These are phyloP conservation scores for Prunus mira DNA, from an alignment of 306 rosid species.

Conservation along the genomic window DNA sequence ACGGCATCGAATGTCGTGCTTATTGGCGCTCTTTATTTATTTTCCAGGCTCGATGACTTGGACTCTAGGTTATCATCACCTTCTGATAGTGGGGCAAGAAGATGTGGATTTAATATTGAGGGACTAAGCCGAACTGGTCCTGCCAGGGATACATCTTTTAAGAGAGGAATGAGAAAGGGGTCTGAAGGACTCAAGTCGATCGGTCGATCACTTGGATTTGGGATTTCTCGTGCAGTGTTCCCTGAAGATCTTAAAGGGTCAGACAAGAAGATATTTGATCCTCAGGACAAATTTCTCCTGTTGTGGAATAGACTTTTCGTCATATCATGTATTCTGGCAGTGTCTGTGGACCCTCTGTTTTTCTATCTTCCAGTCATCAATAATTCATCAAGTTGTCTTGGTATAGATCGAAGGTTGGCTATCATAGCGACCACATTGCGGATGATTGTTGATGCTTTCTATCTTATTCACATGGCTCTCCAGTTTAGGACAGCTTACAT, in stretches of 20 bases:
- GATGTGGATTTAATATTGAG: conserved; percentile 65
- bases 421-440: conserved; percentile 78
- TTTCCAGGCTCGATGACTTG: conserved; percentile 76
- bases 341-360: conserved; percentile 91
- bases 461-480: conserved; percentile 91
- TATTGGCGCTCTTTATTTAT: conserved; percentile 20
- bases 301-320: conserved; percentile 80
- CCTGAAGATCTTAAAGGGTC: conserved; percentile 92
- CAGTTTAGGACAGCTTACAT: conserved; percentile 94
- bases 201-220: conserved; percentile 83
- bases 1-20: conserved; percentile 18
- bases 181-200: conserved; percentile 92
- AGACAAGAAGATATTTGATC: conserved; percentile 90
- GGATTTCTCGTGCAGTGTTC: conserved; percentile 85
- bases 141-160: conserved; percentile 69
- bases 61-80: conserved; percentile 74
- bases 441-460: conserved; percentile 76
- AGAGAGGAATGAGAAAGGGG: conserved; percentile 86
- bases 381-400: conserved; percentile 53
- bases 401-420: conserved; percentile 75
- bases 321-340: conserved; percentile 78
- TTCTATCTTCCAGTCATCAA: conserved; percentile 88
- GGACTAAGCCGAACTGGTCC: conserved; percentile 56
- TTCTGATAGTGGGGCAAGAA: conserved; percentile 61
- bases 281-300: conserved; percentile 83